phyloP scores from a whole-genome alignment of 2,329 filamentous ascomycete species.

The Cryoendolithus antarcticus region DNA sequence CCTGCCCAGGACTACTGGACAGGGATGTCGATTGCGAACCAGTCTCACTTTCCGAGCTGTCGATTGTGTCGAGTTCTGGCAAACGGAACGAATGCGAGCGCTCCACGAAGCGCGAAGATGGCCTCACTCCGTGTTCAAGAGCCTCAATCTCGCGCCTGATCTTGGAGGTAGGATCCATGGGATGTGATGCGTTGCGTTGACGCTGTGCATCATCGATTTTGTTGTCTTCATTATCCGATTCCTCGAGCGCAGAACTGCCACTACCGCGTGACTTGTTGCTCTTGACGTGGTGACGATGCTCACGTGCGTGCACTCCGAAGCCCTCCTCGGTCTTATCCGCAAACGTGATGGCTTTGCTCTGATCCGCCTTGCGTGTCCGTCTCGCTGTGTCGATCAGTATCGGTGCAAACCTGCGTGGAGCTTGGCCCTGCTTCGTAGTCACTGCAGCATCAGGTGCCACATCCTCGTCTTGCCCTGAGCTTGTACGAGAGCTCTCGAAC shows the following conservation, averaged over 20 bases:
- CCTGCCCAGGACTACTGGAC: constrained; percentile 24
- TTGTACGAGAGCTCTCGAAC: too few species aligned
- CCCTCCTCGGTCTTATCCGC: constrained; percentile 55
- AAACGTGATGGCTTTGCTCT: constrained; percentile 48
- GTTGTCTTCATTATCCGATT: too few species aligned
- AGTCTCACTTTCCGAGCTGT: constrained; percentile 41
- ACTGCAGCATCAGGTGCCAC: constrained; percentile 1
- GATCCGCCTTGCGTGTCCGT: constrained; percentile 55
- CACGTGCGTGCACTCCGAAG: constrained; percentile 16
- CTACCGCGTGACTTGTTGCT: constrained; percentile 3
- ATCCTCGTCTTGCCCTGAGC: neutral
- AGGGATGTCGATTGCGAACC: constrained; percentile 33
- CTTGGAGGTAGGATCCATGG: too few species aligned
- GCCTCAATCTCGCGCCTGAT: too few species aligned
- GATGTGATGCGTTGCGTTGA: too few species aligned
- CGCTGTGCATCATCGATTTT: too few species aligned
- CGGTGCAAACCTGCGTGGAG: constrained; percentile 51
- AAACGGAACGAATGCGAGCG: constrained; percentile 44
- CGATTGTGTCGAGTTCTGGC: constrained; percentile 50
- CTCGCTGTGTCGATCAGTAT: constrained; percentile 71
- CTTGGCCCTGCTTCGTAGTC: neutral
- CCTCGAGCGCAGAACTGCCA: neutral
- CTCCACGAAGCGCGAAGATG: constrained; percentile 16
- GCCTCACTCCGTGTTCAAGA: too few species aligned
- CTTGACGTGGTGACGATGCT: constrained; percentile 19